These are phyloP conservation scores for Ustilago hordei DNA, from an alignment of 1,284 basidiomycete genomes.

Conservation along the genomic window DNA sequence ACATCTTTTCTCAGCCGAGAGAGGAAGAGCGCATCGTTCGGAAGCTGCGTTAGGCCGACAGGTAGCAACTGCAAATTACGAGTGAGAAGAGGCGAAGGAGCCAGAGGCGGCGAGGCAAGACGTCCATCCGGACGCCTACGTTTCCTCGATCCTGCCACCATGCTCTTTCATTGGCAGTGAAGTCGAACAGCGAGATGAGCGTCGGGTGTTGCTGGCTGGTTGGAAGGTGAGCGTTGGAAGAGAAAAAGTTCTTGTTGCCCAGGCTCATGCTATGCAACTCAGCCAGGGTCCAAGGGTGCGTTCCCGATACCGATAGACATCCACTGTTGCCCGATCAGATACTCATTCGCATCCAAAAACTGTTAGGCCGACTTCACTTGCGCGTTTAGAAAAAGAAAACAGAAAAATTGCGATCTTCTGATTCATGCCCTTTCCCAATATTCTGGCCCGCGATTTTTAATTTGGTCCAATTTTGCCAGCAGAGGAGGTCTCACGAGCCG, in stretches of 20 bases:
- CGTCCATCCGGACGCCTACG: conserved; percentile 38
- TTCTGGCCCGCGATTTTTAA: conserved; percentile 11
- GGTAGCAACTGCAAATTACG: conserved; percentile 43
- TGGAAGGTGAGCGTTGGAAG: background rate
- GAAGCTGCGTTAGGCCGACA: conserved; percentile 38
- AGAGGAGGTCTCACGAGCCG: background rate
- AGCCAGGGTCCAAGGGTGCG: background rate
- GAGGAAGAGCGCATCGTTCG: conserved; percentile 37
- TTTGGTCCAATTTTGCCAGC: background rate
- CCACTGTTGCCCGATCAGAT: background rate
- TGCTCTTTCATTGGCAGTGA: conserved; percentile 9
- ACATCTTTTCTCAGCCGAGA: conserved; percentile 26
- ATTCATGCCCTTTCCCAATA: background rate
- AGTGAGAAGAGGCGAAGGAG: conserved; percentile 32
- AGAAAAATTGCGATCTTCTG: conserved; percentile 2
- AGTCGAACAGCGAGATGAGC: background rate
- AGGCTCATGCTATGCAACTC: background rate
- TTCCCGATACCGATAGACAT: background rate
- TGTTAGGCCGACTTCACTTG: background rate
- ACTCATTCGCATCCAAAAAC: too few species aligned
- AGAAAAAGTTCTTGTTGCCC: background rate
- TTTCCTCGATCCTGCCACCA: conserved; percentile 40
- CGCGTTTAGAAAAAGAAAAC: background rate
- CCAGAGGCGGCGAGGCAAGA: conserved; percentile 36
- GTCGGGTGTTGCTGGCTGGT: background rate